Base-by-base conservation (phyloP, 225 moss, liverwort and hornwort genomes). In the Polytrichum formosum region DNA sequence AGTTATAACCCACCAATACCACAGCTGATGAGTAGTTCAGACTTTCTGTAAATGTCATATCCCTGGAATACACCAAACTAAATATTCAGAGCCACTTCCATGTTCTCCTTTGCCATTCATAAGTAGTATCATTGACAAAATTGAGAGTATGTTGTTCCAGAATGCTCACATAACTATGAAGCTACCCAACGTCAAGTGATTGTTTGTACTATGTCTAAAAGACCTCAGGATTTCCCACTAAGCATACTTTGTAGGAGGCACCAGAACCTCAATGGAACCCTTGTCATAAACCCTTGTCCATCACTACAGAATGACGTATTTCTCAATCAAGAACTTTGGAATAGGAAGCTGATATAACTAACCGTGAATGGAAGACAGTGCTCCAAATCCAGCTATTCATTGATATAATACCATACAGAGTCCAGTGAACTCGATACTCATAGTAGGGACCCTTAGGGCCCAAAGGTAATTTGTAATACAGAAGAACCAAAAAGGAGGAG, bases 381-480 rank as follows among this genome's bases (percentile, higher is more conserved):
- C 97, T 98, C 94, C 97, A 98, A 65, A 93, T 76, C 97, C 97
- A 98, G 63, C 94, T 92, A 72, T 98, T 98, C 80, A 98, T 92
- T 33, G 94, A 86, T 23, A 98, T 67, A 27, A 87, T 66, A 64
- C 90, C 97, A 72, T 92, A 98, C 26, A 91, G 68, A 61, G 89
- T 79, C 97, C 97, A 94, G 53, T 94, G 76, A 55, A 88, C 84
- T 61, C 88, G 86, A 65, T 85, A 98, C 77, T 94, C 97, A 61
- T 97, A 97, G 73, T 90, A 92, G 6, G 88, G 91, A 28, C 81
- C 79, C 75, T 90, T 91, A 21, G 80, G 62, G 71, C 92, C 82
- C 70, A 81, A 86, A 18, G 94, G 97, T 46, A 98, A 91, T 77
- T 91, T 80, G 82, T 88, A 91, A 67, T 90, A 79, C 3, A 88